Base-by-base conservation (phyloP, 306 rosid genomes). In the Rosa lucieae region DNA sequence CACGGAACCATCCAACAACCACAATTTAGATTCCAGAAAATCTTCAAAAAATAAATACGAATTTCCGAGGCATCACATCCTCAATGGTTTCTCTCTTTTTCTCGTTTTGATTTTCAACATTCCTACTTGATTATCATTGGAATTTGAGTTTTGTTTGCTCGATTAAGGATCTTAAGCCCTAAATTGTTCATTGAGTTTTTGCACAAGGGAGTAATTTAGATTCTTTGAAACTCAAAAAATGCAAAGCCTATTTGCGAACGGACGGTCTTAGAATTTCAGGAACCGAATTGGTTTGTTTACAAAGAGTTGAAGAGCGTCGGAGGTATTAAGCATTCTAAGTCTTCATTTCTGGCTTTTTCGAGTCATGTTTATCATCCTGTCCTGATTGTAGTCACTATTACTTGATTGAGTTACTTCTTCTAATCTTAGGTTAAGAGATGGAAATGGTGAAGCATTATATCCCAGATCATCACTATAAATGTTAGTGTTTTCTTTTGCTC, bases 161-260 rank as follows among this genome's bases (percentile, higher is more conserved):
- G 43, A 49, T 46, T 46, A 17, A 70, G 18, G 5, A 26, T 8
- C 59, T 26, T 23, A 70, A 70, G 14, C 61, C 61, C 75, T 71
- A 70, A 42, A 42, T 42, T 42, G 8, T 42, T 40, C 44, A 42
- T 42, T 42, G 44, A 1, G 72, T 9, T 80, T 80, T 65, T 2
- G 40, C 84, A 88, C 93, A 82, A 67, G 82, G 86, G 76, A 81
- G 75, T 3, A 85, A 82, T 78, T 72, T 92, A 40, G 85, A 84
- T 26, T 84, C 74, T 2, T 86, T 90, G 85, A 85, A 73, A 78
- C 86, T 90, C 39, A 78, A 80, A 71, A 84, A 85, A 67, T 89
- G 97, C 87, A 90, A 92, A 86, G 90, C 87, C 18, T 92, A 90
- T 86, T 79, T 90, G 59, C 87, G 93, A 79, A 81, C 77, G 80